Conservation (phyloP, 352 stramenopile genomes). For the Globisporangium orthogonon region DNA sequence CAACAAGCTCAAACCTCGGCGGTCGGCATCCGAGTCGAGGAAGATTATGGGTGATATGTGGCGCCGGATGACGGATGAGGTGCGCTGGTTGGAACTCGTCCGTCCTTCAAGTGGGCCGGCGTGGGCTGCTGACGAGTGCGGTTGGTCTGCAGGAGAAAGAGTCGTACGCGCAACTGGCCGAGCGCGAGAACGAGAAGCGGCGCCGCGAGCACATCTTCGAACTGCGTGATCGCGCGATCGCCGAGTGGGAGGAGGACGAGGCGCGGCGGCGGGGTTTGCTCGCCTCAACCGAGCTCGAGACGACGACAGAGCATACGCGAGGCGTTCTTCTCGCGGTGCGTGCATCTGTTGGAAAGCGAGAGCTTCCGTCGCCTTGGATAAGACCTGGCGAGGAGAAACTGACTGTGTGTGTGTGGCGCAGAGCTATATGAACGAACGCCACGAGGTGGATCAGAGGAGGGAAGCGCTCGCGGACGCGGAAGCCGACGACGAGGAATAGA, state of each 20-base stretch:
- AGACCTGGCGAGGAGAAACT: background rate
- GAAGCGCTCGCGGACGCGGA: slow-evolving; percentile 20
- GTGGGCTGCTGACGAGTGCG: background rate
- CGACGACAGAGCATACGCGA: slow-evolving; percentile 51
- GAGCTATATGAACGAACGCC: slow-evolving; percentile 72
- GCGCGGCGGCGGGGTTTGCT: slow-evolving; percentile 54
- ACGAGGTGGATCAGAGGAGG: slow-evolving; percentile 63
- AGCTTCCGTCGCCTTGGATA: too few species aligned
- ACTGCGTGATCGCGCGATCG: slow-evolving; percentile 57
- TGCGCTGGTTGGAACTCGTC: slow-evolving; percentile 1
- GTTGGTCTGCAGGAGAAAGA: slow-evolving; percentile 50
- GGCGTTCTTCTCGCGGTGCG: slow-evolving; percentile 61
- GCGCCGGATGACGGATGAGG: slow-evolving; percentile 73
- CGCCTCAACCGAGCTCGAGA: slow-evolving; percentile 45
- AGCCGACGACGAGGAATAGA: slow-evolving; percentile 30
- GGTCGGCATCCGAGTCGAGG: slow-evolving; percentile 60
- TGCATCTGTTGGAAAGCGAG: slow-evolving; percentile 1
- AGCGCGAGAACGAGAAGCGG: slow-evolving; percentile 77
- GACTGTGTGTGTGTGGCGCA: slow-evolving; percentile 11
- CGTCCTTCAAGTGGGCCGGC: too few species aligned
- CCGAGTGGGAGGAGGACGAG: slow-evolving; percentile 76
- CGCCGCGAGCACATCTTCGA: slow-evolving; percentile 67
- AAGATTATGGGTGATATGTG: slow-evolving; percentile 84
- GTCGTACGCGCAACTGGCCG: slow-evolving; percentile 63
- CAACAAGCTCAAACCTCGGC: slow-evolving; percentile 35